Percentiles rank a stretch among this genome's conserved stretches.
Conservation (phyloP, 345 rosid species). For the Murraya paniculata region DNA sequence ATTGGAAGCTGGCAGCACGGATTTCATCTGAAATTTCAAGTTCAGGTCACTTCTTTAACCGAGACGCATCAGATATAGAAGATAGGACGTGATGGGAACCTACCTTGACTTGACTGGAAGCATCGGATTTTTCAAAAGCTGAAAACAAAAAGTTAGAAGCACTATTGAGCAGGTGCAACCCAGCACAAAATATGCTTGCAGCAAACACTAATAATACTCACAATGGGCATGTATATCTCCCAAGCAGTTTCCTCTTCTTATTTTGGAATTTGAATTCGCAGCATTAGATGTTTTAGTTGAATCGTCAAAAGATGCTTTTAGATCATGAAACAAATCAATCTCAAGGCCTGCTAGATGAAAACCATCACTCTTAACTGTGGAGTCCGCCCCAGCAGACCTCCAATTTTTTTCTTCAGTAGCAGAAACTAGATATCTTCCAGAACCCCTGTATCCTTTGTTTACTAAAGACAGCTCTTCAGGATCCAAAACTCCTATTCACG, state of each 20-base stretch:
- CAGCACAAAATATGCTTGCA: neutral
- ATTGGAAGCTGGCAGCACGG: constrained; percentile 7
- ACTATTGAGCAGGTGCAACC: neutral
- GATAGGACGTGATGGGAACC: constrained; percentile 1
- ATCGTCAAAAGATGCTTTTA: constrained; percentile 21
- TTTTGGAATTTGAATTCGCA: constrained; percentile 10
- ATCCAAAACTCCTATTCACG: constrained; percentile 42
- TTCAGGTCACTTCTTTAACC: neutral
- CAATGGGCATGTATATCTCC: constrained; percentile 10
- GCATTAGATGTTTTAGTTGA: constrained; percentile 7
- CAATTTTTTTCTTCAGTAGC: constrained; percentile 21
- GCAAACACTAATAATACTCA: constrained; percentile 10
- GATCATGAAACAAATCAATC: constrained; percentile 40
- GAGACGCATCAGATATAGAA: neutral
- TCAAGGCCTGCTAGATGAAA: constrained; percentile 44
- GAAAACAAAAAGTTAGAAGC: constrained; percentile 10
- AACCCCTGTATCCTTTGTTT: constrained; percentile 39
- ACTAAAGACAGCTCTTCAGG: constrained; percentile 42
- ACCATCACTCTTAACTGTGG: constrained; percentile 10
- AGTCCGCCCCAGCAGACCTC: constrained; percentile 29
- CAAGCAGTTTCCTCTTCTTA: constrained; percentile 18
- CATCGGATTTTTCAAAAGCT: constrained; percentile 21
- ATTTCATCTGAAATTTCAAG: constrained; percentile 23
- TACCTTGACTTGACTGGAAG: constrained; percentile 22
- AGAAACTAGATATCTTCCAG: constrained; percentile 19